Base-by-base conservation (phyloP, 176 grass and related monocot genomes). In the Rhynchospora pubera region DNA sequence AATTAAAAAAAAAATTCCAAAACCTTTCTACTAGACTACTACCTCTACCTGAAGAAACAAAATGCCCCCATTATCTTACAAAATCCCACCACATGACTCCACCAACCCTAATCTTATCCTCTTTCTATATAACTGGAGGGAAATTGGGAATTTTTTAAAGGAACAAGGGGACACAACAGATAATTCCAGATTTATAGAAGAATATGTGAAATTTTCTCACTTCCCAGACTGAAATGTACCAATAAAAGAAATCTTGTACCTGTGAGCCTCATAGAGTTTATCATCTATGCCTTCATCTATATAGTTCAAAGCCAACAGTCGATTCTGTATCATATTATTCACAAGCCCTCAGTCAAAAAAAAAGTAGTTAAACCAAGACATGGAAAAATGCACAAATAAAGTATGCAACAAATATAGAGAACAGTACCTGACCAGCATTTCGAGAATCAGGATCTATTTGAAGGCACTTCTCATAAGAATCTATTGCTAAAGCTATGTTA, bases 291-390 rank as follows among this genome's bases (percentile, higher is more conserved):
- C 96, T 88, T 93, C 93, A 53, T 99, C 91, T 63, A 95, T 90
- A 70, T 99, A 99, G 86, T 99, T 99, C 96, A 99, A 90, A 50
- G 96, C 96, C 83, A 99, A 89, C 84, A 95, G 92, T 65, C 93
- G 91, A 84, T 99, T 99, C 96, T 99, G 89, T 60, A 89, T 87
- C 65, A 45, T 86, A 46, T 86, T 82, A 45, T 57, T 32, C 80
- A 43, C 79, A 65, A 85, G 62, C 77, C 63, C 81, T 19, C 23
- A 71, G 79, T 70, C 9, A 39, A 57, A 64, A 57, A n/a, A 57
- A 44, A 88, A 62, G 5, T 34, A 81, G 71, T 55, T 71, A 63
- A 77, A 88, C 46, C 21, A 60, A 85, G 60, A 77, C 47, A n/a
- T 9, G 77, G 61, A 80, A 21, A 42, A 16, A 67, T 46, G 23